Evolutionary conservation across 805 yeast species (phyloP), one percentile per base, ranked within the genome.

Genomic region (Isabelozyma rhagii): DNA sequence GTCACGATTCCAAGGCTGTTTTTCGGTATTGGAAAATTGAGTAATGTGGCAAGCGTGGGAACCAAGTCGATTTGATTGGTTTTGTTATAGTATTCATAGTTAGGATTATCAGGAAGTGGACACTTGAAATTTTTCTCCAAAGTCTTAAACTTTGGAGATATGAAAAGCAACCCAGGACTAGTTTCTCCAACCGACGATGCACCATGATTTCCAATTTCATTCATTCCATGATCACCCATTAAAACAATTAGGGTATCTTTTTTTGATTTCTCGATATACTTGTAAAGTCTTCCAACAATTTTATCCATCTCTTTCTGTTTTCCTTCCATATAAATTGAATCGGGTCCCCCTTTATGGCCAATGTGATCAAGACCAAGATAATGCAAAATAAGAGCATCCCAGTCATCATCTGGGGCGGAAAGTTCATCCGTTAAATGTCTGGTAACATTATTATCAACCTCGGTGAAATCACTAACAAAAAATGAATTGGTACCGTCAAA

Each of bases 201-300:
- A 7, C 99, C 99, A 64, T 94, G 98, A 59, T 92, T 93, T 1
- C 97, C 97, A 4, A 87, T 81, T 47, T 91, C 96, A 61, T 91
- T 91, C 97, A 92, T 92, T 3, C 97, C 98, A 65, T 92, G 98
- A 59, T 92, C 98, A 0, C 98, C 98, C 74, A 88, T 69, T 0
- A 92, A 80, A 5, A 92, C 80, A 18, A 93, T 66, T 45, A 94
- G 64, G 0, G 96, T 85, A 25, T 66, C 53, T n/a, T 62, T 47
- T 3, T 62, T 48, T 21, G 53, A 25, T 34, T 53, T n/a, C 42
- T 48, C 36, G 36, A 58, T 52, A 44, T 61, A 59, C 0, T 47
- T 39, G 59, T 81, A 89, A 0, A 93, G 63, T 38, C 70, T 59
- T 44, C 74, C 53, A 1, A 92, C 69, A 0, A 94, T 78, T 0